A percentile compares a stretch with the other conserved stretches of the same genome.
Evolutionary conservation across 2,329 filamentous ascomycete genomes (phyloP).

Genomic region (Nemania bipapillata): DNA sequence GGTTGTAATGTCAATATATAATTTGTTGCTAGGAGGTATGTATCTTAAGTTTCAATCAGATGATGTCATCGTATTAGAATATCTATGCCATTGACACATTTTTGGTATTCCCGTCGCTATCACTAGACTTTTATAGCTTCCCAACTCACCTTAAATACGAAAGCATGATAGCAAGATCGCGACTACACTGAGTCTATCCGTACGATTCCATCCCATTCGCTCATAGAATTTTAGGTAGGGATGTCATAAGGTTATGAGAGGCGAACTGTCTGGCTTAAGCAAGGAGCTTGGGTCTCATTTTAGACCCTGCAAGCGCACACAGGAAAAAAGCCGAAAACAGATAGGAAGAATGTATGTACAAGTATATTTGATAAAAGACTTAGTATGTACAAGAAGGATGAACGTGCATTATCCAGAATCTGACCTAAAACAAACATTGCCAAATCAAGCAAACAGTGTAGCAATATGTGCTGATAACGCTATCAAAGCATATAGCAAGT

Average conservation of each 20-base stretch:
- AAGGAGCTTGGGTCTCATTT: neutral
- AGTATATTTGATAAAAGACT: conserved; percentile 2
- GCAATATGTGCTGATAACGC: neutral
- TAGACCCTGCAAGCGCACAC: conserved; percentile 2
- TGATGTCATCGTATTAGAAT: too few relatives aligned
- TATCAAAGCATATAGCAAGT: too few relatives aligned
- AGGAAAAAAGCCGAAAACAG: neutral
- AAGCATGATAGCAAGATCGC: neutral
- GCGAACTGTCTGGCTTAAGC: neutral
- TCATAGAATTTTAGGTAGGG: too few relatives aligned
- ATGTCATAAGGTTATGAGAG: conserved; percentile 1
- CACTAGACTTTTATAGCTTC: neutral
- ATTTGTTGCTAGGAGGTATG: too few relatives aligned
- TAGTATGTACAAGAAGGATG: conserved; percentile 13
- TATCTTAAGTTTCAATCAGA: too few relatives aligned
- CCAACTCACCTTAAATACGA: too few relatives aligned
- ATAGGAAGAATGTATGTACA: neutral
- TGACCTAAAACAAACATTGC: neutral
- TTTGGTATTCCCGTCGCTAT: neutral
- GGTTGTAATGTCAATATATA: too few relatives aligned
- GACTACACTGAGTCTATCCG: neutral
- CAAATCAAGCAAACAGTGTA: neutral
- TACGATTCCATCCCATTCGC: too few relatives aligned
- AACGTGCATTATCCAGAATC: neutral
- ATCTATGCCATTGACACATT: too few relatives aligned